A percentile compares a stretch with the other conserved stretches of the same genome.
phyloP scores from a whole-genome alignment of 2,329 filamentous ascomycete genomes.

The Aspergillus clavatus region DNA sequence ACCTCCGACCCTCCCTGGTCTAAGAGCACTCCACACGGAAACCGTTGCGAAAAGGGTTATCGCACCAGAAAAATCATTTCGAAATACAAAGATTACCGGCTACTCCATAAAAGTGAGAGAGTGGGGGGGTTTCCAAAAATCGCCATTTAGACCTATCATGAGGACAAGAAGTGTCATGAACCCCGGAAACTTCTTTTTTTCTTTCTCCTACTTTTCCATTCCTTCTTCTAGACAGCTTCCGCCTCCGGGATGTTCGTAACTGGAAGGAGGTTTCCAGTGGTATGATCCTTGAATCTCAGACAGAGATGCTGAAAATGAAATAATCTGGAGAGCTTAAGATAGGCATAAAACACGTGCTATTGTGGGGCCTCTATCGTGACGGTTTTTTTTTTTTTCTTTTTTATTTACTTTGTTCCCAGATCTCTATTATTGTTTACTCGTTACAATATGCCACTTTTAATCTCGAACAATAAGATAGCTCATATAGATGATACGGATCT shows the following conservation, averaged over 20 bases:
- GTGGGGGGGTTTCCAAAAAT: not conserved
- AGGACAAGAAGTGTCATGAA: not conserved
- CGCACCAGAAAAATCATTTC: not conserved
- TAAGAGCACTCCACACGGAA: not conserved
- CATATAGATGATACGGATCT: too few relatives aligned
- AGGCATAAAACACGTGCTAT: conserved; percentile 9
- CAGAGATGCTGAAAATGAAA: not conserved
- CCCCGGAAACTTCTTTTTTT: not conserved
- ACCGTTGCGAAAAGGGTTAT: not conserved
- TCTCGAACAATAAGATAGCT: too few relatives aligned
- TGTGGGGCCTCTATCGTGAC: conserved; percentile 1
- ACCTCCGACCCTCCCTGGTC: not conserved
- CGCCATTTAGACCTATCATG: not conserved
- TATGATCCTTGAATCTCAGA: conserved; percentile 3
- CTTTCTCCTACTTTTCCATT: not conserved
- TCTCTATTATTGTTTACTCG: not conserved
- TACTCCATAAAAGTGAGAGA: too few relatives aligned
- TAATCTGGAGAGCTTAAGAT: not conserved
- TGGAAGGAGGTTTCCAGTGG: conserved; percentile 1
- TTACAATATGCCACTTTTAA: not conserved
- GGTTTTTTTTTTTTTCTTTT: not conserved
- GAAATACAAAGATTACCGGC: too few relatives aligned
- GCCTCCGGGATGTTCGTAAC: too few relatives aligned
- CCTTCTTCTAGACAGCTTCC: not conserved
- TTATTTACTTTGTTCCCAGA: too few relatives aligned